Evolutionary conservation across 2,329 filamentous ascomycete species (phyloP).

Genomic region (Geosmithia morbida): DNA sequence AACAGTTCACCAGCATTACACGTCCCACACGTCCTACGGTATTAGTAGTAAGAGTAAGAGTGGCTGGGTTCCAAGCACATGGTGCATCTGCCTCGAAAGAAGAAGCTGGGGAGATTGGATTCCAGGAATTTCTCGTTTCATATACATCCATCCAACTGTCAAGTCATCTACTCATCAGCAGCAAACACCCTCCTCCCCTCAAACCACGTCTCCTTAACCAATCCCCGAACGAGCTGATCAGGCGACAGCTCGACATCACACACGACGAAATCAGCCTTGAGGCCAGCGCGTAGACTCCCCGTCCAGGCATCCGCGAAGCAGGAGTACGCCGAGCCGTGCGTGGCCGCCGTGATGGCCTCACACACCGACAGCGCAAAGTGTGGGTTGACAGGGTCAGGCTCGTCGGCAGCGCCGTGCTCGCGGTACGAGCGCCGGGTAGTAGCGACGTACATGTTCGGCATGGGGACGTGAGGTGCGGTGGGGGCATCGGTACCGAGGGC

Average conservation of each 20-base stretch:
- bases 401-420: constrained; percentile 18
- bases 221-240: constrained; percentile 27
- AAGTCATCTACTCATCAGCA: constrained; percentile 1
- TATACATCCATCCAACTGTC: too few species aligned
- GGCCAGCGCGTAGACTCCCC: constrained; percentile 35
- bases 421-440: constrained; percentile 41
- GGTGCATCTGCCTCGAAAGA: too few species aligned
- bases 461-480: constrained; percentile 38
- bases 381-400: constrained; percentile 29
- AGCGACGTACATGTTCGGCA: constrained; percentile 43
- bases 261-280: constrained; percentile 41
- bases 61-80: too few species aligned
- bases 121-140: too few species aligned
- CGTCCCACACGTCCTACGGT: too few species aligned
- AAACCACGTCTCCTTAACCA: constrained; percentile 38
- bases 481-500: constrained; percentile 46
- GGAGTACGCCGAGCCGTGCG: constrained; percentile 39
- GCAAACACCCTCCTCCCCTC: constrained; percentile 25
- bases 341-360: constrained; percentile 38
- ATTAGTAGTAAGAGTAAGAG: too few species aligned
- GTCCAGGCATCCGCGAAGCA: constrained; percentile 40
- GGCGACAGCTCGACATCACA: constrained; percentile 34
- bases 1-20: too few species aligned
- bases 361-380: constrained; percentile 37
- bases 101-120: too few species aligned